Evolutionary conservation across 1,139 yeast species (phyloP), one percentile per base, ranked within the genome.

Genomic region (Blastobotrys aristatus): DNA sequence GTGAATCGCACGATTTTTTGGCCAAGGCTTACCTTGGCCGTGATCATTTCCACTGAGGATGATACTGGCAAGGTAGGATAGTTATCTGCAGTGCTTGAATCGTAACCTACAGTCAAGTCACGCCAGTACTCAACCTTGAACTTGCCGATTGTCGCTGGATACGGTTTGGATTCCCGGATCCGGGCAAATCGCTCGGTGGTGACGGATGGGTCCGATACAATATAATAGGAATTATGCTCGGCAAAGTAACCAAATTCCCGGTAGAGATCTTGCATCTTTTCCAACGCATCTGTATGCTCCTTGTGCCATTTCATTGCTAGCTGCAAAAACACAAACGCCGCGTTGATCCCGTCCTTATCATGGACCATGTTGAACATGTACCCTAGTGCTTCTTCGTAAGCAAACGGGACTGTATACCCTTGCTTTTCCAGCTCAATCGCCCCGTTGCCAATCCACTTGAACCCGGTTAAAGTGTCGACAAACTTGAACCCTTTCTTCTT

Each of bases 361-460:
- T 85, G 88, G 40, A 85, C 87, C n/a, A 79, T 73, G n/a, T 20
- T 22, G 59, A 89, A 87, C 97, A 92, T 88, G 68, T 80, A 92
- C 2, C 98, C 98, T 57, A 92, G 84, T 3, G 97, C 97, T 62
- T 92, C 98, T 64, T 92, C 98, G 62, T 77, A 92, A 0, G 87
- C 97, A 70, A 89, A 88, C 0, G 96, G 95, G 1, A 90, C 96
- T 5, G 48, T 57, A 57, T 63, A 80, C 0, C 95, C 96, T 36
- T 76, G 65, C 0, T 63, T 56, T 54, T 84, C 88, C 49, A 86
- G 70, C 22, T 82, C 86, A 32, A 84, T 79, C 1, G 96, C 95
- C 53, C 80, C 77, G 63, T 92, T 92, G 2, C 97, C 98, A 44
- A 92, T 84, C 98, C 98, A 92, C 67, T 92, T 92, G 71, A 92